A percentile compares a stretch with the other conserved stretches of the same genome.
These are phyloP conservation scores for Eremomyces bilateralis DNA, from an alignment of 495 filamentous ascomycete species.

Conservation along the genomic window DNA sequence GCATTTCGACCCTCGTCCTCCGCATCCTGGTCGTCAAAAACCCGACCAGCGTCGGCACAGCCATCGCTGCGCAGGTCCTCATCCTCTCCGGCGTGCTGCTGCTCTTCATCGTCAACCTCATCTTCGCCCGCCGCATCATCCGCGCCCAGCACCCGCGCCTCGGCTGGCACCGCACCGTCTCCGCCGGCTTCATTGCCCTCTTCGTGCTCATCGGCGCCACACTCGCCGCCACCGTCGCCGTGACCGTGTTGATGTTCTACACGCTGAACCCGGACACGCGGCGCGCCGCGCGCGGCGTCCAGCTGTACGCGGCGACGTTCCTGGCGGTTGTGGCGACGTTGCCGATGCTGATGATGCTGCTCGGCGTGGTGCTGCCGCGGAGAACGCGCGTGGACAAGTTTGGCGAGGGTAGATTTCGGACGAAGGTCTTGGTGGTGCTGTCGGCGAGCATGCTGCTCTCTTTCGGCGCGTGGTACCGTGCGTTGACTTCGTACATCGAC, in stretches of 20 bases:
- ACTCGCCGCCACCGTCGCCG: conserved; percentile 8
- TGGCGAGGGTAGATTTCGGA: conserved; percentile 12
- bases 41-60: conserved; percentile 27
- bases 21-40: conserved; percentile 37
- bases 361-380: conserved; percentile 6
- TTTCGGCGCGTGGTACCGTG: conserved; percentile 12
- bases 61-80: conserved; percentile 45
- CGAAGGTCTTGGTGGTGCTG: conserved; percentile 12
- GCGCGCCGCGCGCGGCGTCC: conserved; percentile 8
- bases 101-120: conserved; percentile 17
- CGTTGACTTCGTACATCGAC: conserved; percentile 8
- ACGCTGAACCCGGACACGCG: conserved; percentile 9
- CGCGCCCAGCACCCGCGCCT: conserved; percentile 13
- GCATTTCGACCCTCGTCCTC: conserved; percentile 39
- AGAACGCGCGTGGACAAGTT: conserved; percentile 9
- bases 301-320: conserved; percentile 10
- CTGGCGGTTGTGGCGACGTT: conserved; percentile 11
- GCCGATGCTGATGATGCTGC: conserved; percentile 6
- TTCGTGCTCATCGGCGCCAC: conserved; percentile 10
- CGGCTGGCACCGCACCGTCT: conserved; percentile 11
- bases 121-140: conserved; percentile 16
- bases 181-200: conserved; percentile 5
- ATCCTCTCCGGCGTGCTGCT: conserved; percentile 16
- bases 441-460: conserved; percentile 6
- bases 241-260: conserved; percentile 12